Percentiles rank a stretch among this genome's conserved stretches.
phyloP scores from a whole-genome alignment of 2,329 filamentous ascomycete species.

The Colletotrichum lupini region DNA sequence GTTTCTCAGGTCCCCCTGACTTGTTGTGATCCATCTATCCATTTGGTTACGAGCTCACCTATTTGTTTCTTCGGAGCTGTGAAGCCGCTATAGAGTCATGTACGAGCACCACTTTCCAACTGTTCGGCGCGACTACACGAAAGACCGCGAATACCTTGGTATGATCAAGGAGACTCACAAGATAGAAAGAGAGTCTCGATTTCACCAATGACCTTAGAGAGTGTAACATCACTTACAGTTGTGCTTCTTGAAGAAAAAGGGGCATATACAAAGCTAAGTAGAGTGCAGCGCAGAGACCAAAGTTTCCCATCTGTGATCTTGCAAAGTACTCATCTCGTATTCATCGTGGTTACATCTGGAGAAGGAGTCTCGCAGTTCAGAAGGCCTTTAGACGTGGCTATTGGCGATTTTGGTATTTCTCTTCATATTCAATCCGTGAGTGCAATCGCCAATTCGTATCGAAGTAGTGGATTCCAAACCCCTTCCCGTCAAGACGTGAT shows the following conservation, averaged over 20 bases:
- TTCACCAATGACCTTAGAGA: not conserved
- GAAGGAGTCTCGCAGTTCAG: not conserved
- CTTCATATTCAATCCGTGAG: not conserved
- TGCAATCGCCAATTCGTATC: not conserved
- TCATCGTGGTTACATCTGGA: not conserved
- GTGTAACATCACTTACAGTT: not conserved
- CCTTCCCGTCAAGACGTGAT: not conserved
- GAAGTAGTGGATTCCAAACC: not conserved
- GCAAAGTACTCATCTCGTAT: not conserved
- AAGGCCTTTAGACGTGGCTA: not conserved
- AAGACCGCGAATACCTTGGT: not conserved
- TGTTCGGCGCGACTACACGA: not conserved
- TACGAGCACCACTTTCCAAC: not conserved
- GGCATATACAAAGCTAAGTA: not conserved
- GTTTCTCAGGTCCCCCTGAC: no score
- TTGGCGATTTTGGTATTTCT: not conserved
- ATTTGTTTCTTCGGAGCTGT: not conserved
- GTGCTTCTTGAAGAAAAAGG: not conserved
- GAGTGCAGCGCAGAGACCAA: not conserved
- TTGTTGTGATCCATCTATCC: no score
- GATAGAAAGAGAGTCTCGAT: not conserved
- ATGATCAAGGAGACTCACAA: not conserved
- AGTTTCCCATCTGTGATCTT: not conserved
- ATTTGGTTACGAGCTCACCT: not conserved
- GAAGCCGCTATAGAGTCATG: not conserved